Base-by-base conservation (phyloP, 129 eudicot species). In the Helichrysum umbraculigerum region DNA sequence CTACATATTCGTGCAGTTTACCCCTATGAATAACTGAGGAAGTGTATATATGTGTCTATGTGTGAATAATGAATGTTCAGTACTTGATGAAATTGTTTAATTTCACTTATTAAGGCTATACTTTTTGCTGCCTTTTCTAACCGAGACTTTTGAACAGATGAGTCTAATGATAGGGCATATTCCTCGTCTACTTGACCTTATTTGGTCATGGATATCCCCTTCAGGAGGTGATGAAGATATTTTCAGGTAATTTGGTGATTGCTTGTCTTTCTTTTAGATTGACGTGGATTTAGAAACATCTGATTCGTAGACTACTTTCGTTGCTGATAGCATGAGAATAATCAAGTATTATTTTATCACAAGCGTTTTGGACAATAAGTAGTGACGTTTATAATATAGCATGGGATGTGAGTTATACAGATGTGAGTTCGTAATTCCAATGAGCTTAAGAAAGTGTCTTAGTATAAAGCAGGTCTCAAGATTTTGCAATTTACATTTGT, bases 131-230 rank as follows among this genome's bases (percentile, higher is more conserved):
- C 64, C 34, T 75, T 50, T 52, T 67, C 84, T 84, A 52, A 84
- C 84, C 22, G 50, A 80, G 57, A 6, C 81, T 72, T 75, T 61
- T 77, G 66, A 64, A 78, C 96, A 94, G 99, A 94, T 94, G 97
- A 89, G 81, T 84, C 93, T 94, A 71, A 91, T 94, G 96, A 69
- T 90, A 62, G 99, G 90, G 41, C 88, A 94, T 82, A 86, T 94
- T 77, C 96, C 94, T 64, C 84, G 72, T 82, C 79, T 91, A 76
- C 91, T 94, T 78, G 97, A 94, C 83, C 92, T 87, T 75, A 81
- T 94, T 35, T 94, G 92, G 93, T 91, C 93, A 57, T 94, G 96
- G 97, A 86, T 94, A 82, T 91, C 96, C 22, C 92, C 98, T 79
- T 88, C 96, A 14, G 97, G 89, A 58, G 88, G 86, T 60, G 86